Evolutionary conservation across 805 yeast species (phyloP).

Genomic region (Hanseniaspora valbyensis): DNA sequence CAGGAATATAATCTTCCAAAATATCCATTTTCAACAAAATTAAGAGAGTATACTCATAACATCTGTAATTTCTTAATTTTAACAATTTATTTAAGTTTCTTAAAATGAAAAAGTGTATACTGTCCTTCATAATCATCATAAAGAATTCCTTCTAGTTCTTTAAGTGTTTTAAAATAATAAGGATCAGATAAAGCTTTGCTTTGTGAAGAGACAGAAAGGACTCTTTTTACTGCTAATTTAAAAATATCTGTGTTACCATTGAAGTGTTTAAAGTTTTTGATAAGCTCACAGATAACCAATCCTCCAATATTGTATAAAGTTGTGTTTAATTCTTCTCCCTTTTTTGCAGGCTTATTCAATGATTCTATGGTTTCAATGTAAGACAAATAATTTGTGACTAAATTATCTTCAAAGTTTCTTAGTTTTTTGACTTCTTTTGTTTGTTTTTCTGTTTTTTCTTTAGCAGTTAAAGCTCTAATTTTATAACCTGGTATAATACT

Average conservation of each 20-base stretch:
- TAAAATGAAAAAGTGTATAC: constrained; percentile 61
- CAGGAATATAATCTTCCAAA: constrained; percentile 63
- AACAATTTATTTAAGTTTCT: constrained; percentile 58
- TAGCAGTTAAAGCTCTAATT: constrained; percentile 70
- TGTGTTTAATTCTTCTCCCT: constrained; percentile 26
- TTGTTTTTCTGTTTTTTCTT: constrained; percentile 72
- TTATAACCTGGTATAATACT: constrained; percentile 79
- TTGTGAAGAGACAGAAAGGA: constrained; percentile 34
- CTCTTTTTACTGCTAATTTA: constrained; percentile 52
- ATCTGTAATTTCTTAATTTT: constrained; percentile 60
- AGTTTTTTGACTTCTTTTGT: constrained; percentile 68
- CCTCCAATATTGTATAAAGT: constrained; percentile 47
- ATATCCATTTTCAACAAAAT: constrained; percentile 57
- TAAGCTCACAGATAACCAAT: constrained; percentile 69
- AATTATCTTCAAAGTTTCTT: constrained; percentile 69
- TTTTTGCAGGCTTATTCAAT: constrained; percentile 32
- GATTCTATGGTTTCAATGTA: constrained; percentile 49
- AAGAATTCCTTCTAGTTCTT: constrained; percentile 58
- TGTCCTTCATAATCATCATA: constrained; percentile 75
- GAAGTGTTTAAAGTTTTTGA: constrained; percentile 59
- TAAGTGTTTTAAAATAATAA: constrained; percentile 47
- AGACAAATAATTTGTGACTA: constrained; percentile 56
- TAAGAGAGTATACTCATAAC: constrained; percentile 73
- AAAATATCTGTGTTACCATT: constrained; percentile 71
- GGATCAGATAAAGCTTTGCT: constrained; percentile 38